phyloP scores from a whole-genome alignment of 352 stramenopile species.

The Plasmopara halstedii region DNA sequence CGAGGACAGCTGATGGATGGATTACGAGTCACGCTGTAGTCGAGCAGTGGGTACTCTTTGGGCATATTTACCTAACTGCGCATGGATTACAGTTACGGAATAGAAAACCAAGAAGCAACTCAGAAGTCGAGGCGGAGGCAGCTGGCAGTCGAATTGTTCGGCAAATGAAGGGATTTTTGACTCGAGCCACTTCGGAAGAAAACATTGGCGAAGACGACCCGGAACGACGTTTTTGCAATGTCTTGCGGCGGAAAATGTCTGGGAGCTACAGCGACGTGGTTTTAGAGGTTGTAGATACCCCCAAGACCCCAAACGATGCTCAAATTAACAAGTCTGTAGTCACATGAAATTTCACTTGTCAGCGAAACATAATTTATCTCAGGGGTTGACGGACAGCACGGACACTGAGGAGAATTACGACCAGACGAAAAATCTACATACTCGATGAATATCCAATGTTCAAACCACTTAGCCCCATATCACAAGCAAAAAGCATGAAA shows the following conservation, averaged over 20 bases:
- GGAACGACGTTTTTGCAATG: constrained; percentile 64
- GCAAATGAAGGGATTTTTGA: constrained; percentile 40
- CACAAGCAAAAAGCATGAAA: constrained; percentile 45
- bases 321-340: neutral
- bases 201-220: constrained; percentile 53
- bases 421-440: constrained; percentile 36
- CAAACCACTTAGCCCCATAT: constrained; percentile 41
- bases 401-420: constrained; percentile 4
- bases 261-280: constrained; percentile 78
- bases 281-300: constrained; percentile 62
- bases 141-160: constrained; percentile 31
- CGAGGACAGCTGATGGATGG: constrained; percentile 65
- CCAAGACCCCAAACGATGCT: constrained; percentile 29
- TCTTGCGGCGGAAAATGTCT: constrained; percentile 53
- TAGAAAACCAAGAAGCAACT: constrained; percentile 45
- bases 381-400: neutral
- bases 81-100: constrained; percentile 55
- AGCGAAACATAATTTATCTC: constrained; percentile 2
- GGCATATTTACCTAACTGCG: constrained; percentile 60
- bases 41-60: constrained; percentile 80
- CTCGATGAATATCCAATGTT: constrained; percentile 38
- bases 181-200: constrained; percentile 25
- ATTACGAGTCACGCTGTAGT: constrained; percentile 74
- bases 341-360: neutral
- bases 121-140: constrained; percentile 33